Evolutionary conservation across 2,329 filamentous ascomycete species (phyloP), one percentile per base, ranked within the genome.

Genomic region (Ophiostoma quercus): DNA sequence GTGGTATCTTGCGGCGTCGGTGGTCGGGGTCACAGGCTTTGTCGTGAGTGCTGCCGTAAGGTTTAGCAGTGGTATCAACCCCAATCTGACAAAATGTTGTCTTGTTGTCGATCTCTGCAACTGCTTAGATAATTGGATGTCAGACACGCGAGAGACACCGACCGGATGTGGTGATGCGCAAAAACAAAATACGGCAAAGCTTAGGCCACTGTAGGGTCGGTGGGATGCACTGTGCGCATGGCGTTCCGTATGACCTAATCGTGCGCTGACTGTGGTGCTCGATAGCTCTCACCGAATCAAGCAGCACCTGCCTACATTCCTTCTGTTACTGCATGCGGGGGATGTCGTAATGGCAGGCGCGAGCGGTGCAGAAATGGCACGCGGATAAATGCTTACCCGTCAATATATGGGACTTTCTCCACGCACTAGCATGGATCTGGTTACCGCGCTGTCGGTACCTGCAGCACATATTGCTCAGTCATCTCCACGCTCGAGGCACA

Each of bases 181-280:
- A 32, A 32, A 60, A 2, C 16, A 14, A 43, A 14, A 47, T 47
- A 34, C 9, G 32, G 14, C 11, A 29, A 32, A 62, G 57, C 12
- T 32, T 25, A 32, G 22, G 57, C 25, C 57, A 11, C 57, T 32
- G 57, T 62, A 62, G 12, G 51, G 51, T 14, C 8, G 9, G 22
- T 57, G 22, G 22, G n/a, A 57, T 57, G 51, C 51, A 57, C 51
- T 57, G 51, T 57, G 22, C n/a, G 47, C 12, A 60, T 14, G 25
- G 54, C n/a, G 22, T 57, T n/a, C 11, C 51, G 51, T n/a, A 57
- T 62, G 25, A 62, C 57, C 57, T 62, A 62, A 32, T 62, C 51
- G 22, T 57, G 22, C 51, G n/a, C 25, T 62, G 25, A 62, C 57
- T 62, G 57, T 62, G 32, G 57, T 25, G 57, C 25, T 47, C 43